These are phyloP conservation scores for Calonectria pteridis DNA, from an alignment of 2,329 filamentous ascomycete species.

Conservation along the genomic window DNA sequence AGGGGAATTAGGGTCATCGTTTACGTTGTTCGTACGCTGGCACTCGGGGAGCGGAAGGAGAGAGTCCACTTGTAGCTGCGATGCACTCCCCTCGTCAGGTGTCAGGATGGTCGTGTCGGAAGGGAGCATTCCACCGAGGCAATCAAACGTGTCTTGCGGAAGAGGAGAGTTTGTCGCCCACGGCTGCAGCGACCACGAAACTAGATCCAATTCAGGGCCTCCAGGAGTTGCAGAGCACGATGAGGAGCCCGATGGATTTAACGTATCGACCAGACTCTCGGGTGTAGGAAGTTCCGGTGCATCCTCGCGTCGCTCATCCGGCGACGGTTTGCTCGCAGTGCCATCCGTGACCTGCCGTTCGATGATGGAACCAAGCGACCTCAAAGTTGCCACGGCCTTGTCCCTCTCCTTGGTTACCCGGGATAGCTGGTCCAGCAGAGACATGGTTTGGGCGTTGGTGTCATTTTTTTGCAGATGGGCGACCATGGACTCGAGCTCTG, in stretches of 20 bases:
- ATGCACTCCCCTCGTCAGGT: background rate
- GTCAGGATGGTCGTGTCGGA: background rate
- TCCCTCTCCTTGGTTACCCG: slow-evolving; percentile 43
- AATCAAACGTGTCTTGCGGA: background rate
- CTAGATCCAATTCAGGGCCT: background rate
- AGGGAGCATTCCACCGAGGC: background rate
- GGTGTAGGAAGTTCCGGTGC: background rate
- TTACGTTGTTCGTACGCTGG: background rate
- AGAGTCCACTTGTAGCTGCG: background rate
- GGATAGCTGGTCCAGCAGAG: slow-evolving; percentile 43
- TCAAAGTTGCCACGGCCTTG: slow-evolving; percentile 31
- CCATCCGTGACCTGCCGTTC: slow-evolving; percentile 33
- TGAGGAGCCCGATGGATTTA: background rate
- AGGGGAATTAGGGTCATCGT: background rate
- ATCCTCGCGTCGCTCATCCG: slow-evolving; percentile 6
- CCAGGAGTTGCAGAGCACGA: background rate
- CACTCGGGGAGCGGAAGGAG: background rate
- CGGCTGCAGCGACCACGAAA: background rate
- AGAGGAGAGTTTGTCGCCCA: background rate
- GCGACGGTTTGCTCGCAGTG: background rate
- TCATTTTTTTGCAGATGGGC: slow-evolving; percentile 41
- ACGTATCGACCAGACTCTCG: background rate
- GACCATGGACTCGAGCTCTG: slow-evolving; percentile 47
- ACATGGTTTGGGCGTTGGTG: slow-evolving; percentile 39
- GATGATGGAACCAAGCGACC: slow-evolving; percentile 29